phyloP scores from a whole-genome alignment of 306 rosid genomes.

The Cajanus cajan region DNA sequence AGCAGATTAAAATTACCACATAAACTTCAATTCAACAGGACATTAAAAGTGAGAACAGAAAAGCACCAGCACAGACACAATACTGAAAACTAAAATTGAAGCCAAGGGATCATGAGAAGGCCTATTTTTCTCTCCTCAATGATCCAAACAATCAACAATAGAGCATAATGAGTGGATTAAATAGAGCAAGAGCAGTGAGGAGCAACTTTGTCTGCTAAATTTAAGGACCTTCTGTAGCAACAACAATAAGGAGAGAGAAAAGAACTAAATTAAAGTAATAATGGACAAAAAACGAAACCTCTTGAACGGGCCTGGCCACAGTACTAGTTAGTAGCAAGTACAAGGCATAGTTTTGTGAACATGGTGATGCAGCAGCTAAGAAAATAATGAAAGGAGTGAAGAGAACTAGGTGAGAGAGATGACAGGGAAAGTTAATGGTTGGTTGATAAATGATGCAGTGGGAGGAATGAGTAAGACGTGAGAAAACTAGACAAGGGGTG shows the following conservation, averaged over 20 bases:
- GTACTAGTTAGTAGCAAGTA: neutral
- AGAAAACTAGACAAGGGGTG: conserved; percentile 42
- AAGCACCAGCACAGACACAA: neutral
- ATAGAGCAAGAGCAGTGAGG: neutral
- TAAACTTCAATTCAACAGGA: conserved; percentile 5
- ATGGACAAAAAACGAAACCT: conserved; percentile 14
- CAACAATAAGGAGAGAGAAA: neutral
- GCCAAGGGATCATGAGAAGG: neutral
- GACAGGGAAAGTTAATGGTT: conserved; percentile 19
- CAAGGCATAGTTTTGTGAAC: neutral
- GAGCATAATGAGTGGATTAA: conserved; percentile 8
- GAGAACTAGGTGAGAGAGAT: conserved; percentile 20
- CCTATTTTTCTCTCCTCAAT: neutral
- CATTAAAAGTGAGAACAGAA: neutral
- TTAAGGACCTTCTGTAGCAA: neutral
- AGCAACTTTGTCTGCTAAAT: neutral
- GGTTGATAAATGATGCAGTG: conserved; percentile 51
- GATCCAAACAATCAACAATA: neutral
- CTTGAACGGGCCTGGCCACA: neutral
- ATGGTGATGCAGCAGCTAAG: neutral
- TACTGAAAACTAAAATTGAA: neutral
- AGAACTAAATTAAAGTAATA: neutral
- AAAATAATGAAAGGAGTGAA: conserved; percentile 3
- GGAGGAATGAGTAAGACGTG: conserved; percentile 51
- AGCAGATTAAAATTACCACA: neutral